Conservation (phyloP, 192 early-diverging fungal species). For the Jimgerdemannia flammicorona region DNA sequence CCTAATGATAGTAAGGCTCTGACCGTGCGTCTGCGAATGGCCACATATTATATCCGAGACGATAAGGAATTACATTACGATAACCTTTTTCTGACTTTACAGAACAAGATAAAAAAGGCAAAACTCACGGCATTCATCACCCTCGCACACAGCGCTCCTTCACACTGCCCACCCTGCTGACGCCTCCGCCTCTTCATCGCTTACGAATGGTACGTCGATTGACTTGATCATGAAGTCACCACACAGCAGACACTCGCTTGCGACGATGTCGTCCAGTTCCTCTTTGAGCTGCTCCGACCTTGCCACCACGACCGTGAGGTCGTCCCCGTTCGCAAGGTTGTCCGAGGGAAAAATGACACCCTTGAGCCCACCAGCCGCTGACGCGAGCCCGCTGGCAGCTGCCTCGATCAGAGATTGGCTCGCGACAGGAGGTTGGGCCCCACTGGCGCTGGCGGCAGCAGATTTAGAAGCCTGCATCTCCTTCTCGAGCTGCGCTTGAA, state of each 20-base stretch:
- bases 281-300: conserved; percentile 48
- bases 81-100: too few species aligned
- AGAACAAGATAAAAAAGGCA: too few species aligned
- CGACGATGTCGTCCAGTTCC: conserved; percentile 74
- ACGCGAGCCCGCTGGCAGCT: conserved; percentile 15
- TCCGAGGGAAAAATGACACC: conserved; percentile 39
- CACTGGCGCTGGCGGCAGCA: not conserved
- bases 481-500: conserved; percentile 56
- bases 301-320: conserved; percentile 40
- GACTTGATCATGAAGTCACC: conserved; percentile 94
- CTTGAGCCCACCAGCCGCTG: conserved; percentile 40
- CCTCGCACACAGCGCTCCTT: not conserved
- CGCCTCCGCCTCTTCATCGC: conserved; percentile 44
- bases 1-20: too few species aligned
- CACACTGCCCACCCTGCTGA: conserved; percentile 65
- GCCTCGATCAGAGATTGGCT: conserved; percentile 12
- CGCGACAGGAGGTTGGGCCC: not conserved
- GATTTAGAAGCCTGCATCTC: conserved; percentile 26
- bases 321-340: conserved; percentile 28
- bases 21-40: too few species aligned
- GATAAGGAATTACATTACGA: too few species aligned
- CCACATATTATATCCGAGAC: too few species aligned
- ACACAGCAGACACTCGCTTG: conserved; percentile 90
- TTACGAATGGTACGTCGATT: conserved; percentile 78
- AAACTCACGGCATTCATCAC: not conserved